Conservation (phyloP, 306 rosid genomes). For the Dalbergia cochinchinensis region DNA sequence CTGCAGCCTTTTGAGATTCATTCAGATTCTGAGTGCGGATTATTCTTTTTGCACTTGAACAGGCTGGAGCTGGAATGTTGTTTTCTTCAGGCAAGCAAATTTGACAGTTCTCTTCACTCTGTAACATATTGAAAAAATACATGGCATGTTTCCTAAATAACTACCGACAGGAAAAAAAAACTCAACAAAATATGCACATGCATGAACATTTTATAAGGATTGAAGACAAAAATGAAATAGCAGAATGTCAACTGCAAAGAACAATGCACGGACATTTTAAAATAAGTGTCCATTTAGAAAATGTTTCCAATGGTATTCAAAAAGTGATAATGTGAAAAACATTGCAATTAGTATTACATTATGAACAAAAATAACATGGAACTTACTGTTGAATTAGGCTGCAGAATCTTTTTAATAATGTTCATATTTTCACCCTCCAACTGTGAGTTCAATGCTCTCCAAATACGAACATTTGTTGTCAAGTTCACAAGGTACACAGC, state of each 20-base stretch:
- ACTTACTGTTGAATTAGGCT: conserved; percentile 53
- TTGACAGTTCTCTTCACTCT: conserved; percentile 52
- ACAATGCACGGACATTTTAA: background rate
- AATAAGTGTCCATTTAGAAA: background rate
- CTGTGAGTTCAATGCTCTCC: conserved; percentile 44
- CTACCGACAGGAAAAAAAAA: background rate
- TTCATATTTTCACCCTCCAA: conserved; percentile 31
- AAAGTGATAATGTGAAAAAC: background rate
- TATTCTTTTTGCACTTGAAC: conserved; percentile 17
- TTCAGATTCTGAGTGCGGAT: conserved; percentile 50
- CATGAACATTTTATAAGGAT: background rate
- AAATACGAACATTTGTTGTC: conserved; percentile 48
- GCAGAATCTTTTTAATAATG: conserved; percentile 53
- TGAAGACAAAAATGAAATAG: background rate
- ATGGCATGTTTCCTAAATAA: background rate
- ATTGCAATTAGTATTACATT: background rate
- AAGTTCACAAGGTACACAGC: conserved; percentile 47
- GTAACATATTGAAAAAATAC: conserved; percentile 31
- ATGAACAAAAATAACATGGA: background rate
- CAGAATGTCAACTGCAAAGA: background rate
- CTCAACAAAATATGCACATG: background rate
- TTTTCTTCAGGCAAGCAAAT: conserved; percentile 30
- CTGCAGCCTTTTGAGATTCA: conserved; percentile 54
- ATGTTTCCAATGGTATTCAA: background rate
- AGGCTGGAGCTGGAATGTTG: too few species aligned